Evolutionary conservation across 2,329 filamentous ascomycete genomes (phyloP), one percentile per base, ranked within the genome.

Genomic region (Beauveria pseudobassiana): DNA sequence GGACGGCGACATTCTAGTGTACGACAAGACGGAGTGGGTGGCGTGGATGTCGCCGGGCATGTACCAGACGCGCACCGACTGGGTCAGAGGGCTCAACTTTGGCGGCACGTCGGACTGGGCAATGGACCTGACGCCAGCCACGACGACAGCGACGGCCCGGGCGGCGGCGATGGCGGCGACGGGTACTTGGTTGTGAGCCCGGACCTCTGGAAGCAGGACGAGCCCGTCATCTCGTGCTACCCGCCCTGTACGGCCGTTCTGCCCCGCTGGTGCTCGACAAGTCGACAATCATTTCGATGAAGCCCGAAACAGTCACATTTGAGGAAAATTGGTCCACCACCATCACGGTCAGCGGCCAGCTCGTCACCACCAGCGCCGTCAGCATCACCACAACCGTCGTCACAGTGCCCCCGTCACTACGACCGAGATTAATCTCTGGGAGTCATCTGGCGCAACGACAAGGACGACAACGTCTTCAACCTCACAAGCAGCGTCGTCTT

Each of bases 91-190:
- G 0, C 52, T 69, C n/a, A 70, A 70, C 45, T 71, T 73, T 62
- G 69, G 62, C 9, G 71, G 71, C 43, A 69, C 66, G 3, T 64
- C 68, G 6, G 70, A 73, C 50, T 73, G 71, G 71, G 71, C 71
- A 6, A 56, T 72, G 34, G 71, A 73, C 5, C 62, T 72, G 7
- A 60, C 56, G 20, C 20, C 20, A 43, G 40, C 18, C 18, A 18
- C 18, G 18, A 22, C 9, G 43, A 46, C 43, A 20, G 43, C 8
- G 43, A n/a, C 40, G 40, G 40, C 6, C 40, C 40, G 16, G 40
- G 40, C 16, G 40, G 18, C 5, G 40, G 18, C n/a, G 43, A 46
- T 9, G n/a, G 43, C 3, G 43, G 43, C n/a, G 43, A 18, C 43
- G 43, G 43, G 7, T 46, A 46, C 43, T 18, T 46, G 18, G 20